Base-by-base conservation (phyloP, 352 stramenopile species). In the Phytophthora nicotianae region DNA sequence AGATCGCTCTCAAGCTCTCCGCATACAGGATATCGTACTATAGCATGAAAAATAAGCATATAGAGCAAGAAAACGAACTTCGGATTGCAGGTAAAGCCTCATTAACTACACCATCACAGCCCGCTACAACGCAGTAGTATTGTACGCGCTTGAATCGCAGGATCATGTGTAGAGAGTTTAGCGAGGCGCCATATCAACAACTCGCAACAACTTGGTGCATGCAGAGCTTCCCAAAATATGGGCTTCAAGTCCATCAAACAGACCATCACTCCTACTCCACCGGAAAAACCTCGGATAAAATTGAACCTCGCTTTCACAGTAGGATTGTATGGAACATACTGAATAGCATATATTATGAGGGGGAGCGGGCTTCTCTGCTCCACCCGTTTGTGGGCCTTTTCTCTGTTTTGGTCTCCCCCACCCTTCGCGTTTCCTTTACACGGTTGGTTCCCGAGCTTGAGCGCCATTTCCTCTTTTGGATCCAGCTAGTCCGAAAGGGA, bases 381-480 rank as follows among this genome's bases (percentile, higher is more conserved):
- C 78, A 87, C 59, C 76, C 75, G 74, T 85, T 87, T 83, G 50
- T 47, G 52, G 58, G 50, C 66, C 65, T 72, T 70, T 72, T 75
- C 56, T 83, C 54, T 58, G 50, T 50, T 63, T 56, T 41, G 40
- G 29, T 10, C 57, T 17, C n/a, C 38, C 41, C n/a, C 24, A n/a
- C 7, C 17, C 23, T 5, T 27, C 46, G 50, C 45, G 50, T 64
- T 65, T 62, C 49, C 63, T 40, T 47, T 38, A 14, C 41, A 32
- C 33, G 56, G 46, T 68, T 68, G 50, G 38, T 41, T 65, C 49
- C 43, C 26, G 9, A 45, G 41, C 53, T 17, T 50, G 32, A 65
- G 46, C 46, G 53, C 62, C 75, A 85, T 81, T 83, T 81, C 70
- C 72, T 80, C 70, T 85, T 83, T 87, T 85, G 77, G 74, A 79